Conservation (phyloP, 2,329 filamentous ascomycete genomes). For the Fusarium ambrosium region DNA sequence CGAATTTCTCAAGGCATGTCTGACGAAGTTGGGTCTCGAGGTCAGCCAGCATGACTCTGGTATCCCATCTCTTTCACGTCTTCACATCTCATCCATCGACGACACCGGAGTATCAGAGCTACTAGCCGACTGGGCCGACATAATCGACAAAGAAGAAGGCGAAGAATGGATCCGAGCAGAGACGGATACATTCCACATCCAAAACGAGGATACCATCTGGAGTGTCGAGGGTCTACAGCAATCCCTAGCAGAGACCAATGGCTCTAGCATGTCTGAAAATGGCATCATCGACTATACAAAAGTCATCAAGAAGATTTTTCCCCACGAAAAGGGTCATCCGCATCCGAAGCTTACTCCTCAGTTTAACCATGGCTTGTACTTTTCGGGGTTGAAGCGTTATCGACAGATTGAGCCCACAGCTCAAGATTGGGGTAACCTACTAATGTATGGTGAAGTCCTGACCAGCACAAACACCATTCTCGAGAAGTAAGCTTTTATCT, state of each 20-base stretch:
- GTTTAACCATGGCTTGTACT: constrained; percentile 88
- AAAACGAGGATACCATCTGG: constrained; percentile 74
- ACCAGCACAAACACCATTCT: constrained; percentile 95
- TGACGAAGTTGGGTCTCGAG: constrained; percentile 85
- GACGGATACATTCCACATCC: constrained; percentile 84
- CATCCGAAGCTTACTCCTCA: constrained; percentile 81
- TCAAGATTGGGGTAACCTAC: constrained; percentile 77
- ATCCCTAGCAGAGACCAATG: constrained; percentile 58
- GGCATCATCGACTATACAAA: constrained; percentile 81
- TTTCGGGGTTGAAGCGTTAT: constrained; percentile 77
- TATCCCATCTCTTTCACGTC: constrained; percentile 82
- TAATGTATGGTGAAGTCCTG: constrained; percentile 92
- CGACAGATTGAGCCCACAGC: constrained; percentile 68
- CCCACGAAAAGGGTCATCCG: constrained; percentile 78
- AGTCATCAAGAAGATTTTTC: constrained; percentile 79
- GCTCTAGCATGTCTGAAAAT: constrained; percentile 46
- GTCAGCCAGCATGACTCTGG: constrained; percentile 77
- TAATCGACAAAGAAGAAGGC: constrained; percentile 74
- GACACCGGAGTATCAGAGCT: constrained; percentile 76
- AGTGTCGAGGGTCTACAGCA: constrained; percentile 67
- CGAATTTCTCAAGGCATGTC: constrained; percentile 82
- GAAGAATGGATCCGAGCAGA: constrained; percentile 83
- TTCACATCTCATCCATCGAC: constrained; percentile 83
- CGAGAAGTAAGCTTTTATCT: constrained; percentile 74
- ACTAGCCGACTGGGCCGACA: constrained; percentile 74